These are phyloP conservation scores for Russula foetens DNA, from an alignment of 768 basidiomycete genomes.

Conservation along the genomic window DNA sequence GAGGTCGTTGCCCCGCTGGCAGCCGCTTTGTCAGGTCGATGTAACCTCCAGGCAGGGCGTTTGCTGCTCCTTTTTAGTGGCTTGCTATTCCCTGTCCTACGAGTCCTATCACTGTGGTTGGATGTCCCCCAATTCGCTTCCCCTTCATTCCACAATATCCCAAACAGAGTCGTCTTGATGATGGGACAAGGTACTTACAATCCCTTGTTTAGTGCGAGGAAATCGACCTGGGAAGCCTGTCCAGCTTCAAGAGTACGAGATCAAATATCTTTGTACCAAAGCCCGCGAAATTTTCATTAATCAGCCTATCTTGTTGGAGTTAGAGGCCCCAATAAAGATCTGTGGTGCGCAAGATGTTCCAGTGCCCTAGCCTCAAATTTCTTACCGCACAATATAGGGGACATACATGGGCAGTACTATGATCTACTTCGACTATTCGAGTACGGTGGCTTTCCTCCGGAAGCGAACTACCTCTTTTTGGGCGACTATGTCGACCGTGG, in stretches of 20 bases:
- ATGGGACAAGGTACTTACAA: background rate
- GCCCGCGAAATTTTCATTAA: conserved; percentile 99
- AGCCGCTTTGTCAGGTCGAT: background rate
- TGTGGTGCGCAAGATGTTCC: conserved; percentile 61
- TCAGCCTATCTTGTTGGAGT: conserved; percentile 94
- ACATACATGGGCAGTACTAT: conserved; percentile 99
- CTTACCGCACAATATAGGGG: conserved; percentile 45
- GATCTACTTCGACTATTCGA: conserved; percentile 97
- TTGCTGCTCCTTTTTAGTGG: background rate
- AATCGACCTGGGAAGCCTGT: conserved; percentile 98
- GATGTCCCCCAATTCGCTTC: background rate
- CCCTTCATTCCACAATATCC: background rate
- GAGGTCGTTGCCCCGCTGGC: background rate
- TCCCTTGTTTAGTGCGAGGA: conserved; percentile 65
- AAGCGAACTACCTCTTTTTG: conserved; percentile 99
- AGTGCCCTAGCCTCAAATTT: background rate
- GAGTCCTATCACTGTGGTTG: background rate
- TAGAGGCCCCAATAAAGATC: conserved; percentile 99
- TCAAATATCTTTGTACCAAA: conserved; percentile 98
- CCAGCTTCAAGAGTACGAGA: conserved; percentile 97
- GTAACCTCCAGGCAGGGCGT: background rate
- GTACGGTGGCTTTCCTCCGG: conserved; percentile 98
- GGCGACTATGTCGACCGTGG: conserved; percentile 99
- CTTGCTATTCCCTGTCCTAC: background rate
- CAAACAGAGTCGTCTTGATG: background rate